Conservation (phyloP, 2,329 filamentous ascomycete species). For the Alternaria postmessia region DNA sequence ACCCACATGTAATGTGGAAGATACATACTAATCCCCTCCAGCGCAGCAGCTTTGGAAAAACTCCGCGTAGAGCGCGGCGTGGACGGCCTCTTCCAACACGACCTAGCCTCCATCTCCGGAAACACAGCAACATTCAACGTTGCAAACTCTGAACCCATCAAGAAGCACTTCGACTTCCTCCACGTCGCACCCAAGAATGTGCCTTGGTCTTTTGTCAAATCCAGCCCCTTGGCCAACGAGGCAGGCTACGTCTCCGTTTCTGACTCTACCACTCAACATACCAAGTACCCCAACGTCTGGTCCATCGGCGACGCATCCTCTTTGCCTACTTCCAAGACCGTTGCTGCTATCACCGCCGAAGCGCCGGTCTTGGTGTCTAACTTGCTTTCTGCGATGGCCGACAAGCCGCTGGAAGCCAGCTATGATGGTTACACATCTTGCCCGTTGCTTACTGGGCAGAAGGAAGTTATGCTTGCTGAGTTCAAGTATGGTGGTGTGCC, state of each 20-base stretch:
- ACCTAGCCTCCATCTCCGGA: constrained; percentile 48
- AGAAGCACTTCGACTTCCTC: constrained; percentile 48
- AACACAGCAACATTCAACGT: constrained; percentile 48
- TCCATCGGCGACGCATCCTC: constrained; percentile 50
- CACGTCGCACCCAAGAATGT: constrained; percentile 52
- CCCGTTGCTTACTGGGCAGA: constrained; percentile 58
- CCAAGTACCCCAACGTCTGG: constrained; percentile 51
- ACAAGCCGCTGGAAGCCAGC: constrained; percentile 30
- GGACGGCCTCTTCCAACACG: constrained; percentile 51
- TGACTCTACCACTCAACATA: constrained; percentile 47
- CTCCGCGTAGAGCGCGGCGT: constrained; percentile 49
- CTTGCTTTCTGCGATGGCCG: constrained; percentile 40
- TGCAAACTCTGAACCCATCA: constrained; percentile 36
- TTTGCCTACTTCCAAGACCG: constrained; percentile 52
- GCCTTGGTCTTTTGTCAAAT: constrained; percentile 48
- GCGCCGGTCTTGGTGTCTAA: constrained; percentile 49
- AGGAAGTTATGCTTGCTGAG: constrained; percentile 70
- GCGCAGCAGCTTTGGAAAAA: constrained; percentile 47
- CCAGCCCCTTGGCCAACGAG: constrained; percentile 45
- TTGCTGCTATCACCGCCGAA: constrained; percentile 50
- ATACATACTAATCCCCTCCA: neutral
- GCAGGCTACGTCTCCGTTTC: constrained; percentile 51
- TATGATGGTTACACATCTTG: constrained; percentile 54
- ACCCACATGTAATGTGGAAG: neutral
- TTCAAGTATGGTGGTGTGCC: constrained; percentile 71